Evolutionary conservation across 768 basidiomycete species (phyloP).

Genomic region (Tubosaeta sp.): DNA sequence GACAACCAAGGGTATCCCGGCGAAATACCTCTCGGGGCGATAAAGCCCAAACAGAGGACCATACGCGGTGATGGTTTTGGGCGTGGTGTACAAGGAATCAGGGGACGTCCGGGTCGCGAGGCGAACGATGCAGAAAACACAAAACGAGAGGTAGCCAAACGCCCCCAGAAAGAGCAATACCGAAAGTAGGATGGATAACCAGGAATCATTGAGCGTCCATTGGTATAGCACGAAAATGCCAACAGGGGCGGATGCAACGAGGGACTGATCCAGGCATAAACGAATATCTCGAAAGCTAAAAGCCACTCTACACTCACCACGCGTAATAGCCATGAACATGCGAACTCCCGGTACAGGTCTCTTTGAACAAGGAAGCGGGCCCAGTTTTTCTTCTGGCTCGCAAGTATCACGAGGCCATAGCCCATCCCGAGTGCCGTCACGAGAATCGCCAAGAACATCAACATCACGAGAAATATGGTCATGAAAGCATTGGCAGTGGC

Average conservation of each 20-base stretch:
- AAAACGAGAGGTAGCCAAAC: slow-evolving; percentile 44
- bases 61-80: slow-evolving; percentile 37
- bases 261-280: slow-evolving; percentile 36
- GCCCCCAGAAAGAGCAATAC: slow-evolving; percentile 60
- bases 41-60: slow-evolving; percentile 66
- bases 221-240: slow-evolving; percentile 81
- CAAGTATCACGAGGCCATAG: slow-evolving; percentile 40
- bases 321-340: slow-evolving; percentile 60
- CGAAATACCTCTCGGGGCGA: slow-evolving; percentile 63
- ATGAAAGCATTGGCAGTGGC: slow-evolving; percentile 86
- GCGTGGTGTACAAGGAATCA: slow-evolving; percentile 35
- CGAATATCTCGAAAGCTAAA: not conserved
- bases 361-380: slow-evolving; percentile 17
- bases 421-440: slow-evolving; percentile 48
- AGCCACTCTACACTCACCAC: slow-evolving; percentile 44
- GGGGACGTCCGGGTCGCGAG: slow-evolving; percentile 39
- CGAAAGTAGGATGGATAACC: slow-evolving; percentile 78
- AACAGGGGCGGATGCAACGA: slow-evolving; percentile 67
- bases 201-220: slow-evolving; percentile 88
- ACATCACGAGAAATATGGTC: slow-evolving; percentile 73
- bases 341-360: slow-evolving; percentile 42
- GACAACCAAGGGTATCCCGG: slow-evolving; percentile 53
- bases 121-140: slow-evolving; percentile 47
- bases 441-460: slow-evolving; percentile 65
- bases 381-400: slow-evolving; percentile 17